Evolutionary conservation across 257 asterid species (phyloP), one percentile per base, ranked within the genome.

Genomic region (Ballota nigra): DNA sequence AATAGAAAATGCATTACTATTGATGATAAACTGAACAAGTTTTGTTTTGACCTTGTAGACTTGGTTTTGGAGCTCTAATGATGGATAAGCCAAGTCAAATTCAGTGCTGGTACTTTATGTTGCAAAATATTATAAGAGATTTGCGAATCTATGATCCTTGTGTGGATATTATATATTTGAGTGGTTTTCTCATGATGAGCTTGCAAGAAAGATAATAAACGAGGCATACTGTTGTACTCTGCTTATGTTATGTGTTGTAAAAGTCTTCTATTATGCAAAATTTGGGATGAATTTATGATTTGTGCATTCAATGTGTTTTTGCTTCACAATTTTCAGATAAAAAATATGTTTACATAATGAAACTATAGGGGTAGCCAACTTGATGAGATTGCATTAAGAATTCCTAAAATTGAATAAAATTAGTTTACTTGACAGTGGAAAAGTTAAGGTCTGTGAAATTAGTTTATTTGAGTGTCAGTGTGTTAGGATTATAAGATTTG

Each of bases 41-140:
- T 70, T 71, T 77, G 41, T 38, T 72, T 75, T 72, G 79, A 34
- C 71, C 69, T 75, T 86, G 92, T 63, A 92, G 98, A 89, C 79
- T 84, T 92, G 84, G 98, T 92, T 69, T 82, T 92, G 94, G 98
- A 92, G 87, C 96, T 92, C 85, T 88, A 80, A 80, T 11, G 75
- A 76, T 28, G 68, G 75, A 75, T 74, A 74, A 68, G 52, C 29
- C 29, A n/a, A n/a, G n/a, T 52, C 72, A 57, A 75, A 75, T 72
- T 53, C 66, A 59, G 77, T 60, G 67, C 16, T 62, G 34, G 60
- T 36, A 47, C 28, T 62, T 47, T 4, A 15, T 36, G 63, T 55
- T 45, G 33, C 59, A 70, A 75, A 31, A 28, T 45, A 31, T n/a
- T 69, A 56, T 38, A 68, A 66, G 75, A 73, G 52, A 59, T 73